Evolutionary conservation across 192 early-diverging fungal genomes (phyloP), one percentile per base, ranked within the genome.

Genomic region (Coemansia sp.): DNA sequence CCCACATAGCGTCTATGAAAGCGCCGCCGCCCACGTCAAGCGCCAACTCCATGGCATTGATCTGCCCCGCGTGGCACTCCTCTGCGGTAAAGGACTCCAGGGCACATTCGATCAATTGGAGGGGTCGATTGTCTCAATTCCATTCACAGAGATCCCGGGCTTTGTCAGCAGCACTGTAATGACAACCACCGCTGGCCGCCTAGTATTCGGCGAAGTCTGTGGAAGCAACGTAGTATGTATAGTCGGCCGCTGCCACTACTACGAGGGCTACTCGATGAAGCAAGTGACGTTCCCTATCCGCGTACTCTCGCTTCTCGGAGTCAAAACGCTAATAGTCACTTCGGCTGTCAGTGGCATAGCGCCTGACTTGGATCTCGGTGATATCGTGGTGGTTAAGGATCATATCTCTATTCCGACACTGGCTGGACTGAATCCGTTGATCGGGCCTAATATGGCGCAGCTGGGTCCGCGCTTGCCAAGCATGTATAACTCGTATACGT

Each of bases 391-490:
- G 39, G 84, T 94, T 28, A 84, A 85, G 59, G 93, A 94, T 66
- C 93, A 95, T 73, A 78, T 93, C 55, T 94, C 89, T 30, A 38
- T 91, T 67, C 93, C 92, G 64, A 91, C 86, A 21, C 74, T 93
- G 70, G 81, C 88, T 0, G 93, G 92, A 2, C 85, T 86, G 30
- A 94, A 89, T 69, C 91, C 96, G 26, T 84, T 98, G 62, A 87
- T 94, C 14, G 96, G 96, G 6, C 91, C 89, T 53, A 98, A 98
- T 74, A 71, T 92, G 63, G 84, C 86, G 37, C 78, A 75, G 28
- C 92, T 98, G 66, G 96, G 96, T 6, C 89, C 94, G 1, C 90
- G 96, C 4, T 92, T 96, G 87, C 93, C 93, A 6, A 85, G 94
- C 68, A 88, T 92, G 59, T 91, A 90, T 30, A 91, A 94, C 64